Conservation (phyloP, 1,139 yeast species). For the Magnusiomyces clavatus region DNA sequence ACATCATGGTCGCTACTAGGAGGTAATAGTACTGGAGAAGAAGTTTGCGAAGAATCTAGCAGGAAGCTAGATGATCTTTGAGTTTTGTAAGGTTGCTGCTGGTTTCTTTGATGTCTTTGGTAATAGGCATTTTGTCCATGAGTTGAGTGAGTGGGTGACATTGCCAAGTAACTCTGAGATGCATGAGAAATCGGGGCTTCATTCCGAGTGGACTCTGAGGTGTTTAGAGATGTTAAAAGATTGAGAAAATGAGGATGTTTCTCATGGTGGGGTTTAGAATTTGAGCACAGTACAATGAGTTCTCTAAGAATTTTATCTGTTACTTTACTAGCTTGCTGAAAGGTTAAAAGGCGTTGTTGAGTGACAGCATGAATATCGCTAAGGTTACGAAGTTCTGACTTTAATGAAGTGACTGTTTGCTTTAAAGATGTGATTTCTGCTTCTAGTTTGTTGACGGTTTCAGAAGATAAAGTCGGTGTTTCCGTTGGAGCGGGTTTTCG, state of each 20-base stretch:
- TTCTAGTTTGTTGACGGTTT: conserved; percentile 6
- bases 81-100: not conserved
- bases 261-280: not conserved
- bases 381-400: conserved; percentile 4
- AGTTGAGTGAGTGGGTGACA: not conserved
- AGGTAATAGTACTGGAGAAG: no score
- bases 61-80: not conserved
- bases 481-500: conserved; percentile 30
- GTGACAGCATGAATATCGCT: conserved; percentile 8
- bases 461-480: not conserved
- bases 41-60: not conserved
- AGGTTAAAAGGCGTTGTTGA: conserved; percentile 7
- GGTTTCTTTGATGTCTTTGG: no score
- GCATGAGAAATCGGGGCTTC: conserved; percentile 4
- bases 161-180: not conserved
- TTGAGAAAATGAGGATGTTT: conserved; percentile 5
- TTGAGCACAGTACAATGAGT: conserved; percentile 8
- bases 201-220: conserved; percentile 8
- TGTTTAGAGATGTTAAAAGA: conserved; percentile 5
- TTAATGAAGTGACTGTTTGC: not conserved
- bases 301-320: conserved; percentile 12
- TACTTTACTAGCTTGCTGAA: conserved; percentile 9
- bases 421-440: conserved; percentile 6
- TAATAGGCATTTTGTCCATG: no score
- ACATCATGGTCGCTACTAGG: no score